These are phyloP conservation scores for Tylopilus rubrobrunneus DNA, from an alignment of 768 basidiomycete genomes.

Conservation along the genomic window DNA sequence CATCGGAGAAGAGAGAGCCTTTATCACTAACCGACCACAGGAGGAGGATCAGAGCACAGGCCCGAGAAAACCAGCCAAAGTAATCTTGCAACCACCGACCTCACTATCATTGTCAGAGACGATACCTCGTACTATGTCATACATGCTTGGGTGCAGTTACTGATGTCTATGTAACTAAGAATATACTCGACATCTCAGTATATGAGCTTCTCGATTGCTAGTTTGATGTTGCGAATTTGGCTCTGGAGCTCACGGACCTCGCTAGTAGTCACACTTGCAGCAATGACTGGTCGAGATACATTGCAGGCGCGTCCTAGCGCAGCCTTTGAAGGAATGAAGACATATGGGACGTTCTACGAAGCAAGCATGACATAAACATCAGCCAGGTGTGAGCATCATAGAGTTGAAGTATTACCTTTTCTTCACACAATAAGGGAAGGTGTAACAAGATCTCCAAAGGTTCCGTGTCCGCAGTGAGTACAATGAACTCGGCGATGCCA, in stretches of 20 bases:
- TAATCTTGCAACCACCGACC: slow-evolving; percentile 29
- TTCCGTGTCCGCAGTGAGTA: slow-evolving; percentile 95
- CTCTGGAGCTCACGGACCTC: slow-evolving; percentile 87
- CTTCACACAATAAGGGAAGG: slow-evolving; percentile 95
- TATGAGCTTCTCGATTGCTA: slow-evolving; percentile 69
- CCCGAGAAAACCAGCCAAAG: slow-evolving; percentile 87
- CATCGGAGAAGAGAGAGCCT: too few relatives aligned
- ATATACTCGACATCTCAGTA: slow-evolving; percentile 26
- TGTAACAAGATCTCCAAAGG: slow-evolving; percentile 97
- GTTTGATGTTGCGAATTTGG: slow-evolving; percentile 86
- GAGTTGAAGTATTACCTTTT: slow-evolving; percentile 60
- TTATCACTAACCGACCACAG: slow-evolving; percentile 35
- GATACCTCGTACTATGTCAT: slow-evolving; percentile 4
- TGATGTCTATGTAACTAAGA: background rate
- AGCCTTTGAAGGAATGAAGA: slow-evolving; percentile 93
- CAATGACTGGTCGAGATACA: slow-evolving; percentile 91
- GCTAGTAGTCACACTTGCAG: slow-evolving; percentile 94
- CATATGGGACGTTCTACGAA: slow-evolving; percentile 85
- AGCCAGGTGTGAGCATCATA: background rate
- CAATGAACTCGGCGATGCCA: slow-evolving; percentile 96
- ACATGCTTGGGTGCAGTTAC: slow-evolving; percentile 10
- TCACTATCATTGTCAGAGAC: background rate
- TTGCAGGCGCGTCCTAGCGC: slow-evolving; percentile 95
- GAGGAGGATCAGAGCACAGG: slow-evolving; percentile 78
- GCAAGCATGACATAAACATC: background rate